Evolutionary conservation across 1,139 yeast genomes (phyloP).

Genomic region (Hansenula sp.): DNA sequence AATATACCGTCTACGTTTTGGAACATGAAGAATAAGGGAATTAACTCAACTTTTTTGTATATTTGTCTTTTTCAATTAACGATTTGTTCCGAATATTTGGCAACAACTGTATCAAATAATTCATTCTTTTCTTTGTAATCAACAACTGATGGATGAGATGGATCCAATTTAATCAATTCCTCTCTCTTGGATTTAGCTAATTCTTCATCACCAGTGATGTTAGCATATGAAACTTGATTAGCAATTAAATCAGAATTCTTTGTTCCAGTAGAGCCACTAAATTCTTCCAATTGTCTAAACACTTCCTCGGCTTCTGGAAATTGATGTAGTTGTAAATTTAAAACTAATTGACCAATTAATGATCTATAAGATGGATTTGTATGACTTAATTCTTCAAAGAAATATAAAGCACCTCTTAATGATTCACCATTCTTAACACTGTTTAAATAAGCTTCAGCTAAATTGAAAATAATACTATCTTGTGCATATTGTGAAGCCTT

Average conservation of each 20-base stretch:
- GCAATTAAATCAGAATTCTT: slow-evolving; percentile 49
- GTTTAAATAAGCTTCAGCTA: slow-evolving; percentile 64
- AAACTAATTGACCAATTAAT: slow-evolving; percentile 42
- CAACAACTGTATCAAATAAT: slow-evolving; percentile 53
- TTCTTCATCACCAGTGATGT: slow-evolving; percentile 35
- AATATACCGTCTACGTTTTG: slow-evolving; percentile 40
- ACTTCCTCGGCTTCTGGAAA: slow-evolving; percentile 43
- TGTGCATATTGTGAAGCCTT: slow-evolving; percentile 40
- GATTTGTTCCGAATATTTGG: slow-evolving; percentile 38
- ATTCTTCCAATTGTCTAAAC: slow-evolving; percentile 38
- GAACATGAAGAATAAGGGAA: slow-evolving; percentile 4
- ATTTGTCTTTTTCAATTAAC: slow-evolving; percentile 2
- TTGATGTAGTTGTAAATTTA: slow-evolving; percentile 42
- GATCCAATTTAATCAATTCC: slow-evolving; percentile 35
- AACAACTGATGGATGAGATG: slow-evolving; percentile 45
- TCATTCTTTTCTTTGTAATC: slow-evolving; percentile 50
- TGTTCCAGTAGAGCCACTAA: no score
- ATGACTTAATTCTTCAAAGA: slow-evolving; percentile 67
- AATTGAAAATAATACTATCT: slow-evolving; percentile 63
- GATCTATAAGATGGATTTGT: slow-evolving; percentile 42
- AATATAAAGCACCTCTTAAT: slow-evolving; percentile 60
- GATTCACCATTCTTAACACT: slow-evolving; percentile 52
- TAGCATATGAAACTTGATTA: slow-evolving; percentile 51
- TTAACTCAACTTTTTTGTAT: not conserved
- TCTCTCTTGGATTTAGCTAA: slow-evolving; percentile 25